These are phyloP conservation scores for Crithidia expoeki DNA, from an alignment of 208 protist genomes.

Conservation along the genomic window DNA sequence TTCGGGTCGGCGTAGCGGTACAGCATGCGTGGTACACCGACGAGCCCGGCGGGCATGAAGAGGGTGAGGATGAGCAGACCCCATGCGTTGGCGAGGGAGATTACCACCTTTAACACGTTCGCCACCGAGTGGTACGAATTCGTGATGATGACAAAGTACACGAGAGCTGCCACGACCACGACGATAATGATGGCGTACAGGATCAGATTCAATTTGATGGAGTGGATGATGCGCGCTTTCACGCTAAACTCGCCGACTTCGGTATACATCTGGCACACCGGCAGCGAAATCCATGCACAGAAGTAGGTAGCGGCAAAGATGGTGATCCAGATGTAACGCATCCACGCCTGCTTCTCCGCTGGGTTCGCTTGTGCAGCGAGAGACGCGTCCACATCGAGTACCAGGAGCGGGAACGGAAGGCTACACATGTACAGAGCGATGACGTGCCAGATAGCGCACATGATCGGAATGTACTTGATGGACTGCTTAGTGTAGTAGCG, in stretches of 20 bases:
- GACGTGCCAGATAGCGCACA: conserved; percentile 73
- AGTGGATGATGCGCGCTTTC: conserved; percentile 53
- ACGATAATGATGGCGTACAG: conserved; percentile 83
- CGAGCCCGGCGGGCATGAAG: conserved; percentile 88
- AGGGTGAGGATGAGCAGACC: conserved; percentile 87
- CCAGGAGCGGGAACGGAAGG: conserved; percentile 85
- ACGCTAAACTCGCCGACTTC: conserved; percentile 84
- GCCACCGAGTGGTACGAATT: conserved; percentile 62
- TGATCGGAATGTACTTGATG: conserved; percentile 64
- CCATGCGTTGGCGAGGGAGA: conserved; percentile 90
- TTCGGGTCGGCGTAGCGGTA: conserved; percentile 75
- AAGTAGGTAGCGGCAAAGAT: conserved; percentile 89
- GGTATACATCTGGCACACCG: conserved; percentile 86
- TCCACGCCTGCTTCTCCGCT: conserved; percentile 46
- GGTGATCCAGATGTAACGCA: conserved; percentile 82
- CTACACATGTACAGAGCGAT: conserved; percentile 80
- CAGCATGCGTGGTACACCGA: conserved; percentile 85
- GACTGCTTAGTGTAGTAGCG: conserved; percentile 83
- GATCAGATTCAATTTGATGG: conserved; percentile 81
- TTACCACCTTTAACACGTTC: conserved; percentile 71
- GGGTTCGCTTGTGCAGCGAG: conserved; percentile 38
- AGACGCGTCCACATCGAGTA: conserved; percentile 84
- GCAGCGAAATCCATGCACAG: conserved; percentile 86
- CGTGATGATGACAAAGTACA: conserved; percentile 82
- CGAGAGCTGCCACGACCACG: conserved; percentile 64